phyloP scores from a whole-genome alignment of 2,329 filamentous ascomycete species.

The Apiospora arundinis region DNA sequence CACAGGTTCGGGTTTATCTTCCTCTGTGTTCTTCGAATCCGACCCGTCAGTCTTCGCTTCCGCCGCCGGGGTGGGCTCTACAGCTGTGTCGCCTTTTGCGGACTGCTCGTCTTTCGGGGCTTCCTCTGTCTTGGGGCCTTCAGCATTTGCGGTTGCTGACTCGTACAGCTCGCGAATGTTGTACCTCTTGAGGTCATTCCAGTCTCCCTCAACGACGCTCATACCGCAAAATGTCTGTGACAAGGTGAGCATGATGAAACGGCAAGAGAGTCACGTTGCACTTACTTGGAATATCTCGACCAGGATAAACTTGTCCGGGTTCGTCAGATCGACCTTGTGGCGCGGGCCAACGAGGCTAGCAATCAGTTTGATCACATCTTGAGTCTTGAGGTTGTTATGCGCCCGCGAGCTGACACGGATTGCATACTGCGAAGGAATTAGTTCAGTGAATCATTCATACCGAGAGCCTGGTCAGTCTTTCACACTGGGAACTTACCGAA shows the following conservation, averaged over 20 bases:
- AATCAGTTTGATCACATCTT: constrained; percentile 73
- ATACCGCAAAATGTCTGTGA: constrained; percentile 75
- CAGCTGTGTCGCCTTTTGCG: neutral
- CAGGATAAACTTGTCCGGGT: constrained; percentile 79
- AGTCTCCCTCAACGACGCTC: constrained; percentile 78
- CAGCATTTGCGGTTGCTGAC: constrained; percentile 32
- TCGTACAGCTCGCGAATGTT: constrained; percentile 78
- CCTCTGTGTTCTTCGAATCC: neutral
- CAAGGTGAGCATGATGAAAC: constrained; percentile 24
- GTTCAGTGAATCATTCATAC: neutral
- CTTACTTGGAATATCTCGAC: constrained; percentile 81
- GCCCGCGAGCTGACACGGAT: constrained; percentile 81
- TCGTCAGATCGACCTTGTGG: constrained; percentile 79
- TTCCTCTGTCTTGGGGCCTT: constrained; percentile 25
- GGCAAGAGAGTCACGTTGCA: constrained; percentile 11
- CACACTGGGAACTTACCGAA: constrained; percentile 48
- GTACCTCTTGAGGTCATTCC: constrained; percentile 76
- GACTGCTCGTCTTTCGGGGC: neutral
- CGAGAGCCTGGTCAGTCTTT: neutral
- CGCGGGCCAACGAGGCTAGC: constrained; percentile 68
- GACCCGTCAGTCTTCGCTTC: constrained; percentile 2
- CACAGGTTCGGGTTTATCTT: neutral
- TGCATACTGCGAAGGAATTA: constrained; percentile 68
- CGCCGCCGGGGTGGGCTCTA: neutral
- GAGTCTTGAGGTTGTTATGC: constrained; percentile 71